Evolutionary conservation across 768 basidiomycete species (phyloP).

Genomic region (Psilocybe tampanensis): DNA sequence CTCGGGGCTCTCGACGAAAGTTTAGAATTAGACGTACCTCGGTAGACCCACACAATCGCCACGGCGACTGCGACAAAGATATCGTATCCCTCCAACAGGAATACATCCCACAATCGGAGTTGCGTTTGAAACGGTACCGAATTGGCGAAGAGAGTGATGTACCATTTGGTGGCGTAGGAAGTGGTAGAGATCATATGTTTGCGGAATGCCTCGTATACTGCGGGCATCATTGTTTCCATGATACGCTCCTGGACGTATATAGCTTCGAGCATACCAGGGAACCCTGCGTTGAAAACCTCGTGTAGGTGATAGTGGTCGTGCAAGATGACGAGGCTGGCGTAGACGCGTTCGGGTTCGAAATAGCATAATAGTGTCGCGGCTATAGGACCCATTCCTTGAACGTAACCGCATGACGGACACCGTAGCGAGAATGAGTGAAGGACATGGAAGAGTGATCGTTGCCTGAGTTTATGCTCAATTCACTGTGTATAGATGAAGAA

Average conservation of each 20-base stretch:
- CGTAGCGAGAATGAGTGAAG: constrained; percentile 87
- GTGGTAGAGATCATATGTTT: constrained; percentile 91
- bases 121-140: constrained; percentile 96
- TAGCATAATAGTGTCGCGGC: constrained; percentile 95
- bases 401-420: constrained; percentile 91
- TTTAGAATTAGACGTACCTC: constrained; percentile 53
- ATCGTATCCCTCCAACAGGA: constrained; percentile 89
- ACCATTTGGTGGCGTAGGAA: constrained; percentile 98
- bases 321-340: constrained; percentile 81
- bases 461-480: constrained; percentile 47
- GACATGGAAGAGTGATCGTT: constrained; percentile 94
- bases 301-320: constrained; percentile 91
- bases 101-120: constrained; percentile 92
- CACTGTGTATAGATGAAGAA: background rate
- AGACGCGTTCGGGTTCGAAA: constrained; percentile 87
- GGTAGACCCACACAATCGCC: constrained; percentile 89
- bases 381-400: constrained; percentile 99
- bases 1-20: background rate
- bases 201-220: constrained; percentile 83
- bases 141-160: constrained; percentile 96
- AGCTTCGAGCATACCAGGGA: constrained; percentile 93
- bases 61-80: constrained; percentile 83
- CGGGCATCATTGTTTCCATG: constrained; percentile 86
- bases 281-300: constrained; percentile 87
- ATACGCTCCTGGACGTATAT: constrained; percentile 95